Conservation (phyloP, 1,139 yeast species). For the Pichia inconspicua region DNA sequence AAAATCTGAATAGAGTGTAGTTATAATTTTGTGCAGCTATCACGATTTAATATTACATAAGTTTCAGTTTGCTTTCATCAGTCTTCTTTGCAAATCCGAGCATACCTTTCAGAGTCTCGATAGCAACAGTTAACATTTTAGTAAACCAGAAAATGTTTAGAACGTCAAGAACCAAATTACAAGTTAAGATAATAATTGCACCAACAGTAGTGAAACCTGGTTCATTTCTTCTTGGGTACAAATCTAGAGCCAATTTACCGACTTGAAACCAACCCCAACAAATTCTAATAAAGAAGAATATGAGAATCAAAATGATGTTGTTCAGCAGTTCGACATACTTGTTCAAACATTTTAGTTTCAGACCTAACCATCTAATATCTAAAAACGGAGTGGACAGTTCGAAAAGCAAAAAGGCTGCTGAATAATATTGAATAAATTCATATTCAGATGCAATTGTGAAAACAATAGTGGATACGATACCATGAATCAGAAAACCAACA, state of each 20-base stretch:
- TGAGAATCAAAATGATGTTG: constrained; percentile 58
- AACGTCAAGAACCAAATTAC: constrained; percentile 58
- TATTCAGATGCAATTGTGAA: constrained; percentile 60
- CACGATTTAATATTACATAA: constrained; percentile 18
- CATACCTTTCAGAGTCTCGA: constrained; percentile 37
- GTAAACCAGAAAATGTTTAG: constrained; percentile 75
- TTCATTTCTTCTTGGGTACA: constrained; percentile 34
- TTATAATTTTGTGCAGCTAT: neutral
- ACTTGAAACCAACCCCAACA: constrained; percentile 85
- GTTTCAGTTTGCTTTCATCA: constrained; percentile 24
- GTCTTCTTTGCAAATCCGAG: constrained; percentile 16
- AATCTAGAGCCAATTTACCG: constrained; percentile 43
- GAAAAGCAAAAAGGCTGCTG: constrained; percentile 76
- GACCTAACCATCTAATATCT: constrained; percentile 84
- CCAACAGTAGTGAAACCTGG: constrained; percentile 38
- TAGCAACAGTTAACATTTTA: constrained; percentile 74
- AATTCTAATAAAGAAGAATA: constrained; percentile 74
- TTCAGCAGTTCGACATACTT: constrained; percentile 50
- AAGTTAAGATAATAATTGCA: constrained; percentile 43
- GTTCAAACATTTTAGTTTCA: constrained; percentile 56
- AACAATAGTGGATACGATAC: constrained; percentile 71
- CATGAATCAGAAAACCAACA: constrained; percentile 77
- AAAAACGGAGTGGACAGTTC: constrained; percentile 92
- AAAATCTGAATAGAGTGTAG: constrained; percentile 30
- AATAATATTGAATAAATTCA: constrained; percentile 66